Base-by-base conservation (phyloP, 2,329 filamentous ascomycete genomes). In the Paecilomyces formosus region DNA sequence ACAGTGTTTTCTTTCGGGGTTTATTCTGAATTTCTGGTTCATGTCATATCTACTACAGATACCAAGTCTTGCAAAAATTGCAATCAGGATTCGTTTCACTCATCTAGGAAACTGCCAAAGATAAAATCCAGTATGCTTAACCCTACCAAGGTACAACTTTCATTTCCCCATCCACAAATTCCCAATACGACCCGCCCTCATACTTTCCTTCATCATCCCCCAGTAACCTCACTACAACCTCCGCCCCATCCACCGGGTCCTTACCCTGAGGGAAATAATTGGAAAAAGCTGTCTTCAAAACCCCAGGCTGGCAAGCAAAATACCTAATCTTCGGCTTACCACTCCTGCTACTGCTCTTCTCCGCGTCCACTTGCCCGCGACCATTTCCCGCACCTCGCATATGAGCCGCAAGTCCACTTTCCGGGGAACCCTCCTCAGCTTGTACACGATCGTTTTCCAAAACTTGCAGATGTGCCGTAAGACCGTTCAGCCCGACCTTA, bases 401-500 rank as follows among this genome's bases (percentile, higher is more conserved):
- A 31, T 31, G 30, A 31, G 30, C 30, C 5, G 30, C 30, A 9
- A 31, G 30, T 3, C 30, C 30, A 31, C 30, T 31, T 12, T 31
- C 30, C 30, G 11, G 5, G 11, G 39, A 15, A 11, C 59, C 18
- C 51, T 57, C n/a, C 31, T 55, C 61, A n/a, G 53, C 55, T 15
- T 49, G 57, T n/a, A 56, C 49, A 11, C 60, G 50, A 51, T 60
- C 61, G 57, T 63, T 62, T 54, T 69, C 65, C 2, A 26, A 55
- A 24, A 62, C 62, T 56, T 67, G 35, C 35, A 39, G 4, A 39
- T 67, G 11, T 60, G 72, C 65, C 3, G 71, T 72, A 13, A 76
- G 64, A 61, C 74, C 76, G 62, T 76, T 75, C 55, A 78, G 61
- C 33, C 67, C 64, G 50, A 68, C 61, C 61, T 76, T 76, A 59